Evolutionary conservation across 2,329 filamentous ascomycete species (phyloP), one percentile per base, ranked within the genome.

Genomic region (Alternaria brassicae): DNA sequence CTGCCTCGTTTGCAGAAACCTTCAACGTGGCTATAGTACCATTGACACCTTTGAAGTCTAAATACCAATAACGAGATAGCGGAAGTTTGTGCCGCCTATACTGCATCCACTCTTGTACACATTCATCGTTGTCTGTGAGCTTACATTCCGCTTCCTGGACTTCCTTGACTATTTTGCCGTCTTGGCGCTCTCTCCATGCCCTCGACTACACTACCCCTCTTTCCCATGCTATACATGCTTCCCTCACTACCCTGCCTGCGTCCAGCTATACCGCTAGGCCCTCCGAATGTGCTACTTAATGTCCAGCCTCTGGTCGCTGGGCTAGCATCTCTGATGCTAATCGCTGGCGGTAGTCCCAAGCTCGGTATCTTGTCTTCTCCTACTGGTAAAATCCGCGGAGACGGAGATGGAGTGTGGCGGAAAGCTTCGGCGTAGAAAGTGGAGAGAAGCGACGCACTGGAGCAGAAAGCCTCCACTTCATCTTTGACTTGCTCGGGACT

Each of bases 401-500:
- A 80, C 1, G 79, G 78, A 25, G 75, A 75, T 1, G 75, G 71
- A 6, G 74, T 74, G 51, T 78, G 71, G 42, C 61, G 69, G 42
- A 73, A 71, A 1, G 72, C 74, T 30, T 76, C 72, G n/a, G 66
- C 77, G 63, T 82, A 84, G 62, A 84, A 82, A 1, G 60, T 54
- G 2, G 77, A 72, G 13, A 85, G 72, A 1, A 74, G 71, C 9
- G 69, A 63, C 25, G 75, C 68, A 54, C 82, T 76, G 0, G 69
- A 67, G 60, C 82, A 84, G 56, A 83, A 81, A 0, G 69, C 68
- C 63, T 81, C 79, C 28, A 84, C 68, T 27, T 79, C 76, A 28
- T 79, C 77, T 58, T 80, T 78, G 52, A 84, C 76, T 39, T 77
- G 72, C 53, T 83, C 81, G 2, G 75, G 73, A 4, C 69, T 72